Evolutionary conservation across 345 rosid species (phyloP).

Genomic region (Acer saccharum): DNA sequence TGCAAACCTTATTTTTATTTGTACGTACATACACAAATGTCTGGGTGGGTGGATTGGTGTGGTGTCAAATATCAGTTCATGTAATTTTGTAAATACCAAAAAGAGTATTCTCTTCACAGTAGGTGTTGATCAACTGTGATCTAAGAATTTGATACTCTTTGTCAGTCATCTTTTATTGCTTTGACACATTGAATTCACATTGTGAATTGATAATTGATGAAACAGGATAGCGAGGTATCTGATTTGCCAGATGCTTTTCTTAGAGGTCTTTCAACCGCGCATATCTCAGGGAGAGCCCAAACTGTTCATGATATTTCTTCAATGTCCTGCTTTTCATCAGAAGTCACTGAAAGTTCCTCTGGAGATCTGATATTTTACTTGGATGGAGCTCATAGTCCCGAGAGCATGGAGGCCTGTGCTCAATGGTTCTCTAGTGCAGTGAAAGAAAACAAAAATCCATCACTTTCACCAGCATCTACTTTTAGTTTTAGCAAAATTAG

Average conservation of each 20-base stretch:
- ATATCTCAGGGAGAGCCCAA: constrained; percentile 82
- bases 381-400: constrained; percentile 99
- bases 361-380: constrained; percentile 79
- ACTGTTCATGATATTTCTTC: constrained; percentile 56
- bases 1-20: neutral
- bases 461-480: constrained; percentile 30
- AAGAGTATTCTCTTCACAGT: neutral
- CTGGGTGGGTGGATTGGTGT: neutral
- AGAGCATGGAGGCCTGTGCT: constrained; percentile 94
- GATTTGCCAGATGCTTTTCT: constrained; percentile 60
- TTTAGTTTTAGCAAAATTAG: constrained; percentile 19
- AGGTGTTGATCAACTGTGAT: neutral
- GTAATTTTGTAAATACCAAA: neutral
- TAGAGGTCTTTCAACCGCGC: constrained; percentile 85
- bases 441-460: constrained; percentile 32
- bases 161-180: constrained; percentile 5
- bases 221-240: constrained; percentile 42
- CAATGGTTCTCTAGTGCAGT: constrained; percentile 75
- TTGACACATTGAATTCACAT: constrained; percentile 15
- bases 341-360: constrained; percentile 29
- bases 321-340: constrained; percentile 34
- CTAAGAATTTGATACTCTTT: neutral
- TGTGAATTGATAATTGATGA: constrained; percentile 16
- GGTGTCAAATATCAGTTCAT: neutral
- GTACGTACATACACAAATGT: too few relatives aligned